phyloP scores from a whole-genome alignment of 1,284 basidiomycete genomes.

The Tylopilus sp. region DNA sequence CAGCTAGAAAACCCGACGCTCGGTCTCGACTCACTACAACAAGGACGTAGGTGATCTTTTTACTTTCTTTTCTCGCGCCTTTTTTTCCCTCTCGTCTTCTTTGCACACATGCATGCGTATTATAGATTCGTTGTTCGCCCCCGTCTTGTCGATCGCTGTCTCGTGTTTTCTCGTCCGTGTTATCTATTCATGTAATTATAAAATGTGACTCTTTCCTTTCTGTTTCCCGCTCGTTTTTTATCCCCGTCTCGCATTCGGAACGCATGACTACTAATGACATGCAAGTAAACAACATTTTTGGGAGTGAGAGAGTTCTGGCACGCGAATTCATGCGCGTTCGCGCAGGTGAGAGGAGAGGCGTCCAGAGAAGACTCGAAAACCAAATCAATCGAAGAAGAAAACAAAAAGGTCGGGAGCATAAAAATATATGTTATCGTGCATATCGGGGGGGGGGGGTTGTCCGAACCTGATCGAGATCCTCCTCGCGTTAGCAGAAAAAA shows the following conservation, averaged over 20 bases:
- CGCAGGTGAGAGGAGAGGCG: neutral
- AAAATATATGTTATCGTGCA: conserved; percentile 3
- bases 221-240: neutral
- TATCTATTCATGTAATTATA: conserved; percentile 29
- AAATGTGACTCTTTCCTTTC: neutral
- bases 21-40: neutral
- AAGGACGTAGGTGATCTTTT: neutral
- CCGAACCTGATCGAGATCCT: conserved; percentile 1
- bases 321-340: no score
- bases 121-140: conserved; percentile 6
- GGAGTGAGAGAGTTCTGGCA: no score
- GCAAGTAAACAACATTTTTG: neutral
- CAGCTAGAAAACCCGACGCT: conserved; percentile 25
- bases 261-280: neutral
- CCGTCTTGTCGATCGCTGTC: conserved; percentile 1
- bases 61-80: neutral
- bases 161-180: neutral
- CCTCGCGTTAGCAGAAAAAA: neutral
- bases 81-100: neutral
- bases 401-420: neutral
- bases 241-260: no score
- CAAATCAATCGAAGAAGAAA: no score
- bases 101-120: neutral
- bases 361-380: neutral
- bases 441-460: neutral